Base-by-base conservation (phyloP, 2,329 filamentous ascomycete genomes). In the Bipolaris zeicola region DNA sequence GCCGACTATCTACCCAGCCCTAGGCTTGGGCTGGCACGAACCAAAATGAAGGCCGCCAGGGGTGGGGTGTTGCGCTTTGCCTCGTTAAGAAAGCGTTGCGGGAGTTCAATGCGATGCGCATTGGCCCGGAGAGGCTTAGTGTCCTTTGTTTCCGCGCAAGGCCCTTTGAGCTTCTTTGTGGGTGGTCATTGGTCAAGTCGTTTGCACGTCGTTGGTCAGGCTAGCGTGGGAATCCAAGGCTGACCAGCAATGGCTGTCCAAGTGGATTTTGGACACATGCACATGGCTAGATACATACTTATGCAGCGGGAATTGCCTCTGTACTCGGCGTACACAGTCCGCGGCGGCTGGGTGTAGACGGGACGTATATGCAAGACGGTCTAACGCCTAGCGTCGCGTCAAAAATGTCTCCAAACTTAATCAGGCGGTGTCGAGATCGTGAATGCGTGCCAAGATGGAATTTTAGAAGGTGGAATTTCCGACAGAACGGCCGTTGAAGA, bases 81-180 rank as follows among this genome's bases (percentile, higher is more conserved):
- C 47, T 14, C 6, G 52, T 58, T 50, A 14, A 53, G 62, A 8
- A 64, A 60, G 60, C 58, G 45, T 54, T 60, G 58, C 64, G 60
- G 48, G 2, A 52, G 34, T 36, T 46, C 37, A 5, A 7, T 11
- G 13, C 37, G 18, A 24, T 53, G 36, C 44, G 50, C 43, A n/a
- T 22, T 43, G 34, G 42, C 46, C 31, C 39, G 16, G 52, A 54
- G 34, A 28, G 49, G 52, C 39, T 60, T 38, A 63, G 60, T 34
- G 55, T 16, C 28, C 33, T 49, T 50, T 47, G 38, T 20, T 51
- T 49, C 44, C 41, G 50, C 16, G 31, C 50, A 45, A 45, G 38
- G 49, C 49, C 47, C 50, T 41, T 37, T 24, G 22, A 28, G 26
- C 31, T 38, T 20, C 16, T 28, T 28, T 6, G 26, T n/a, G 14